Evolutionary conservation across 306 rosid genomes (phyloP).

Genomic region (Mucuna pruriens): DNA sequence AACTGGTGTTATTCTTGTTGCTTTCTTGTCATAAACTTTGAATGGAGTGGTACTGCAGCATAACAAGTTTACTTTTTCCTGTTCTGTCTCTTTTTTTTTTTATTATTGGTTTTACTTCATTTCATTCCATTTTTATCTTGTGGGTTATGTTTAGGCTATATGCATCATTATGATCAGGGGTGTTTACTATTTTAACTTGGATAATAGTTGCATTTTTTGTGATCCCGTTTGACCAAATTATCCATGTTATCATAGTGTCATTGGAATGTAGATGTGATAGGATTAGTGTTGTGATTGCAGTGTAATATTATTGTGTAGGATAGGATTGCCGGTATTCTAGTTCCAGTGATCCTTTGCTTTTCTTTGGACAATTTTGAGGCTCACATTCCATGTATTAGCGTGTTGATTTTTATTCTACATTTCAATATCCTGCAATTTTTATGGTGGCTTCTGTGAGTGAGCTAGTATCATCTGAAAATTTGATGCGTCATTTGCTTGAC

Average conservation of each 20-base stretch:
- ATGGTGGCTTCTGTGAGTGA: background rate
- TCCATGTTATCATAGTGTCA: background rate
- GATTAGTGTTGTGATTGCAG: background rate
- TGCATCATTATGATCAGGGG: background rate
- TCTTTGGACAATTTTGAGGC: background rate
- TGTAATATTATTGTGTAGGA: background rate
- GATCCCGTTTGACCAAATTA: constrained; percentile 3
- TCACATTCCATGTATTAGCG: background rate
- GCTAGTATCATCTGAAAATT: background rate
- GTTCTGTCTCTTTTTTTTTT: background rate
- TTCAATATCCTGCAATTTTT: background rate
- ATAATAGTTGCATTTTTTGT: background rate
- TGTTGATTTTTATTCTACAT: background rate
- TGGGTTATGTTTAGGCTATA: background rate
- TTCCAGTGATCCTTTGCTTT: constrained; percentile 9
- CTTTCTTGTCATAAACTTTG: constrained; percentile 3
- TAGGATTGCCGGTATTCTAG: background rate
- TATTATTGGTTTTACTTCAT: background rate
- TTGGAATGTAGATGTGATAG: background rate
- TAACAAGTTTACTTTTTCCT: background rate
- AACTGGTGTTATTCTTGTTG: background rate
- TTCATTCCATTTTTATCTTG: constrained; percentile 9
- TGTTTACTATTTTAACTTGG: constrained; percentile 19
- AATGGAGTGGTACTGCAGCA: background rate
- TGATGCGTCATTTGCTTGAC: background rate